Evolutionary conservation across 2,329 filamentous ascomycete genomes (phyloP), one percentile per base, ranked within the genome.

Genomic region (Fonsecaea monophora): DNA sequence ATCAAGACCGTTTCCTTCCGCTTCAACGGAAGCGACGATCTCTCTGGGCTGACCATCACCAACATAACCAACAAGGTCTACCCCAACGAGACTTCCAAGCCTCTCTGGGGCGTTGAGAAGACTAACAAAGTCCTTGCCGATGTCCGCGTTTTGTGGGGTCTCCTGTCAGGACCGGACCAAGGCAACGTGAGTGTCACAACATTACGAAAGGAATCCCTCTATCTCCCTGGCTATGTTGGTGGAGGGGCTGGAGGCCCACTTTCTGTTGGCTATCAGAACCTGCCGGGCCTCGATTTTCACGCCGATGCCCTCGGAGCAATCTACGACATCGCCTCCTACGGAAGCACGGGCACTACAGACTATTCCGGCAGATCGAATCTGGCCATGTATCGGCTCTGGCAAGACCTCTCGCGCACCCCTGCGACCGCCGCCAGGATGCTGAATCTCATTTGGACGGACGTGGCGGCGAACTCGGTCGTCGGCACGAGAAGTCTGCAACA

Each of bases 1-100:
- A 76, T 85, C 61, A 84, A 84, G 68, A 81, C 78, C 0, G 81
- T 58, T 82, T 72, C 73, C 0, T 83, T 85, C 66, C 66, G 71
- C 1, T 77, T 74, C 69, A 84, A 84, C 65, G 40, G 48, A 35
- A 60, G 21, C 21, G 56, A 78, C 2, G 73, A 73, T 3, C 72
- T 84, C 0, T 68, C 68, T 1, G 37, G 32, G 7, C 12, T 66
- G 7, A 42, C 40, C 10, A 74, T 83, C 3, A 70, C 69, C 0
- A 69, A 72, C 4, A 71, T 83, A 9, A 57, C 63, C 12, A 72
- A 77, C 2, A 83, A 83, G 67, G 60, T 58, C 2, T 82, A 82
- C 58, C 10, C 67, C 0, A 69, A 71, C 18, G 68, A 77, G 3
- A 70, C 73, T 0, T 72, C 75, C 1, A 73, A 71, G 53, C 78